Base-by-base conservation (phyloP, 2,329 filamentous ascomycete genomes). In the Colletotrichum noveboracense region DNA sequence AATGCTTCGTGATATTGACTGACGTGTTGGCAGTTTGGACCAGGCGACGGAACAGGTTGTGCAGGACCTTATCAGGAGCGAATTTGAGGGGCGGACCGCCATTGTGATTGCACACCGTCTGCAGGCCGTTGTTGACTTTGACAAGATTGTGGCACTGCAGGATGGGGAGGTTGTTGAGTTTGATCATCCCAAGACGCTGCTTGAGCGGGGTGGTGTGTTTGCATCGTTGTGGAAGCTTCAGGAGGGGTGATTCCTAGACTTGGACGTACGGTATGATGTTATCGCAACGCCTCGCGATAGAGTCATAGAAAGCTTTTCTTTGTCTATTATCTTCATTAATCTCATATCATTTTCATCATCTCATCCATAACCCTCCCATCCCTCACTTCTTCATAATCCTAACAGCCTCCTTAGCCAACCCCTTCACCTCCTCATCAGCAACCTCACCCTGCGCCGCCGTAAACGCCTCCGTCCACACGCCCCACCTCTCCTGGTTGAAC, bases 101-200 rank as follows among this genome's bases (percentile, higher is more conserved):
- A 77, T 86, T 21, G 84, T 83, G 76, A 81, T 86, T 4, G 83
- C 81, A 70, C 83, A 87, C 80, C 83, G 85, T 26, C 77, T 87
- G n/a, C 82, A 85, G 8, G 88, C 88, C 5, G 87, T 91, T 48
- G 82, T 88, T 56, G 87, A 88, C 74, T 89, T 88, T 80, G 89
- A 91, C 78, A 84, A 82, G 24, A 84, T 91, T 30, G 83, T 88
- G 5, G 43, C 64, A 12, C 43, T 75, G 43, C 64, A 68, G 56
- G 70, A 75, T 48, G 70, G 73, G 3, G 10, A n/a, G 13, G 70
- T 73, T 7, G 73, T 58, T 0, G 73, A 75, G 10, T 75, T 75
- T 60, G 56, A 73, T 16, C 32, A 48, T 1, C 73, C 69, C 0
- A 56, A 48, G 70, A 36, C 62, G 9, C n/a, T 75, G 64, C 52